These are phyloP conservation scores for Echeveria elegans DNA, from an alignment of 164 flowering plant species.

Conservation along the genomic window DNA sequence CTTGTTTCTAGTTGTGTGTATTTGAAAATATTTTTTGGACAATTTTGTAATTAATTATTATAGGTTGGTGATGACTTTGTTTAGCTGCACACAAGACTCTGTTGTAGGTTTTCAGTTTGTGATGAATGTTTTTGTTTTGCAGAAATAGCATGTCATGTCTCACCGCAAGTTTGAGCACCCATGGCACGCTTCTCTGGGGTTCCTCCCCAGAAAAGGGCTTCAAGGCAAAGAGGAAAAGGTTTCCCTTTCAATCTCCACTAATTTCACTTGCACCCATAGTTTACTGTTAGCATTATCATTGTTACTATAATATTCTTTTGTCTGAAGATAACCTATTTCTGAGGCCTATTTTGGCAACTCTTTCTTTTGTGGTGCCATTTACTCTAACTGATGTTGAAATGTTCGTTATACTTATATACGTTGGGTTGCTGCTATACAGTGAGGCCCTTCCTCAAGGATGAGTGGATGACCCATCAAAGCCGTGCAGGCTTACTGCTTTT, in stretches of 20 bases:
- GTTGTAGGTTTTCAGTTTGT: too few species aligned
- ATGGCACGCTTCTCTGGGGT: not conserved
- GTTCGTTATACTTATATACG: not conserved
- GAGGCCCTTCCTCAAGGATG: slow-evolving; percentile 31
- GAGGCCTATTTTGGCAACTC: not conserved
- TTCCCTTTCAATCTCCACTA: not conserved
- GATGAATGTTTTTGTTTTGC: not conserved
- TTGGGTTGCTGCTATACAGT: slow-evolving; percentile 13
- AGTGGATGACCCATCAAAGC: slow-evolving; percentile 23
- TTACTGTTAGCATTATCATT: not conserved
- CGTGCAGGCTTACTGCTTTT: slow-evolving; percentile 23
- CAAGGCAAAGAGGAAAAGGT: not conserved
- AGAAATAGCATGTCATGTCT: not conserved
- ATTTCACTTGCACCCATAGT: not conserved
- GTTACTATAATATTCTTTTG: too few species aligned
- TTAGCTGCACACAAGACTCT: too few species aligned
- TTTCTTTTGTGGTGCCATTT: not conserved
- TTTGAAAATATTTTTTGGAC: too few species aligned
- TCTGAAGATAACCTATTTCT: too few species aligned
- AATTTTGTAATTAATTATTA: too few species aligned
- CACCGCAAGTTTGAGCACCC: not conserved
- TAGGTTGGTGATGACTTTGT: too few species aligned
- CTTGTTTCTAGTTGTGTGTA: too few species aligned
- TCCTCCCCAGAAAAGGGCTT: not conserved
- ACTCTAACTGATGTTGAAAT: not conserved